Evolutionary conservation across 352 stramenopile species (phyloP).

Genomic region (Globisporangium irregulare): DNA sequence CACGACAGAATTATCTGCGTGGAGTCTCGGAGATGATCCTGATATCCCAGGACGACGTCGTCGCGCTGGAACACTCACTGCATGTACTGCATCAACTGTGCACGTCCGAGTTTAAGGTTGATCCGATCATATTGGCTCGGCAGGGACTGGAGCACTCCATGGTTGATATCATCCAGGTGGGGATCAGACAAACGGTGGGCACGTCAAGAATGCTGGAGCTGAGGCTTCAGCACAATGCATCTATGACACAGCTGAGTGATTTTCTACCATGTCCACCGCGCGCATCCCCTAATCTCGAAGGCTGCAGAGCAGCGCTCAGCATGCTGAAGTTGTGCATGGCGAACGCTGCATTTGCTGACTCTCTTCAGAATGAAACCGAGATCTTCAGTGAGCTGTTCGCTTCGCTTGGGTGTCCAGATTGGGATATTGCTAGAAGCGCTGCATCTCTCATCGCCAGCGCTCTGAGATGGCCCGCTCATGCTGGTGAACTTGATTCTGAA

Average conservation of each 20-base stretch:
- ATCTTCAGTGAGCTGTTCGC: constrained; percentile 22
- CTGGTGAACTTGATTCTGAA: not conserved
- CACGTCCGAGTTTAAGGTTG: constrained; percentile 2
- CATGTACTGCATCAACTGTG: constrained; percentile 5
- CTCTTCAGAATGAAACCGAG: constrained; percentile 12
- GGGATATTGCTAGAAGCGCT: constrained; percentile 3
- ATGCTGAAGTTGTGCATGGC: constrained; percentile 9
- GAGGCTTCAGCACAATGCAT: not conserved
- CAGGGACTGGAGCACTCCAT: not conserved
- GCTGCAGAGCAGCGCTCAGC: not conserved
- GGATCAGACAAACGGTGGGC: constrained; percentile 1
- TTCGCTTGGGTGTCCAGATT: constrained; percentile 17
- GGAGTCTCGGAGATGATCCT: constrained; percentile 7
- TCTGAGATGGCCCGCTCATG: not conserved
- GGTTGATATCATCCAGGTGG: constrained; percentile 10
- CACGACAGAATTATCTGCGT: constrained; percentile 2
- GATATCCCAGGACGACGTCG: not conserved
- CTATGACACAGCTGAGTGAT: not conserved
- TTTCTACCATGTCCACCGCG: constrained; percentile 1
- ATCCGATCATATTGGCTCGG: not conserved
- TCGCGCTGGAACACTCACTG: not conserved
- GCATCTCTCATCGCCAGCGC: constrained; percentile 1
- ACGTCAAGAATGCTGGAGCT: constrained; percentile 9
- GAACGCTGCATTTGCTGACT: constrained; percentile 5
- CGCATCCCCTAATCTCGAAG: not conserved